These are phyloP conservation scores for Clarkia xantiana DNA, from an alignment of 345 rosid species.

Conservation along the genomic window DNA sequence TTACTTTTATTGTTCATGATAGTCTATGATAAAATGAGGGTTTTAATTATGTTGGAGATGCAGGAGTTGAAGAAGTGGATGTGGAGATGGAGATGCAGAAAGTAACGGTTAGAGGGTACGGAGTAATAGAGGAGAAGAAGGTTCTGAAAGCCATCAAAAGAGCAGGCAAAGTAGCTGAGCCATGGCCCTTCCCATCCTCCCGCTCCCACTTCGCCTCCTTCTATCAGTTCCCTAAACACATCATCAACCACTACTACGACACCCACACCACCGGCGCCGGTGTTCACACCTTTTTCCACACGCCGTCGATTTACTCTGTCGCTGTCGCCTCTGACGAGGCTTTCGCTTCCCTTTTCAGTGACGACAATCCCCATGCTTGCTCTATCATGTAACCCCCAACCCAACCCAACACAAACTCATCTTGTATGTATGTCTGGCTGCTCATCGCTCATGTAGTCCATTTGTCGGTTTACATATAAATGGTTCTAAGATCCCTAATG, in stretches of 20 bases:
- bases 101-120: conserved; percentile 57
- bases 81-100: conserved; percentile 77
- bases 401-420: neutral
- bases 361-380: conserved; percentile 86
- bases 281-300: conserved; percentile 62
- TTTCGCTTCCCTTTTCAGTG: conserved; percentile 73
- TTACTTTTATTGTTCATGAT: neutral
- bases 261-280: conserved; percentile 26
- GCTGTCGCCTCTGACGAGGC: conserved; percentile 80
- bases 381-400: conserved; percentile 35
- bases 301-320: conserved; percentile 63
- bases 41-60: neutral
- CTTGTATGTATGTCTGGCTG: too few species aligned
- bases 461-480: too few species aligned
- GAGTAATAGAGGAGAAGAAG: conserved; percentile 45
- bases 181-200: conserved; percentile 80
- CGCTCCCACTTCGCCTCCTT: conserved; percentile 62
- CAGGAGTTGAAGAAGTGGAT: conserved; percentile 83
- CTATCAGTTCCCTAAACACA: conserved; percentile 62
- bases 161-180: conserved; percentile 73
- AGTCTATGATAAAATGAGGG: neutral
- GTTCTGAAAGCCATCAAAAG: conserved; percentile 54
- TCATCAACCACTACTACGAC: conserved; percentile 71
- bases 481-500: too few species aligned
- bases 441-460: too few species aligned